phyloP scores from a whole-genome alignment of 2,329 filamentous ascomycete genomes.

The Pseudogymnoascus sp. region DNA sequence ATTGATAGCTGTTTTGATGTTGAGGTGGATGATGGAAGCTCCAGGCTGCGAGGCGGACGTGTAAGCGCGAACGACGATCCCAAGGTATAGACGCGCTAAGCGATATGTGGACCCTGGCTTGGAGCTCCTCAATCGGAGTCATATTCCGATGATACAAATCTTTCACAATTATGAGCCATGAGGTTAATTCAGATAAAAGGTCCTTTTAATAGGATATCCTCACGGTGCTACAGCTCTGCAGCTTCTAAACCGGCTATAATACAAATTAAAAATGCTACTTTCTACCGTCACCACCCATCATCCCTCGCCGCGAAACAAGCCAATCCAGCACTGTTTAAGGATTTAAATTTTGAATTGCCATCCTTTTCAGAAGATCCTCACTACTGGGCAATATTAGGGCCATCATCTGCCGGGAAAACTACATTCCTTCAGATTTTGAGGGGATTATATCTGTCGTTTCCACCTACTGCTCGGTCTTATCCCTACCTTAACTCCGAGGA shows the following conservation, averaged over 20 bases:
- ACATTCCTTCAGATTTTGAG: conserved; percentile 73
- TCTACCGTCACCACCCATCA: conserved; percentile 69
- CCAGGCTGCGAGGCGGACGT: conserved; percentile 15
- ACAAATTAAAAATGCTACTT: conserved; percentile 69
- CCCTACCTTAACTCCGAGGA: conserved; percentile 65
- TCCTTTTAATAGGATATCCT: background rate
- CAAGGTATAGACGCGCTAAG: conserved; percentile 12
- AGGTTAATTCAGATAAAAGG: conserved; percentile 4
- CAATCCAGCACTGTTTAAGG: conserved; percentile 68
- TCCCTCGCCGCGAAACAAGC: conserved; percentile 34
- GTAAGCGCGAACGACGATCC: conserved; percentile 9
- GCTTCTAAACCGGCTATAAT: conserved; percentile 52
- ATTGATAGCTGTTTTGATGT: conserved; percentile 9
- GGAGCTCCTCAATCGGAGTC: conserved; percentile 18
- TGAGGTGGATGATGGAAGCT: conserved; percentile 12
- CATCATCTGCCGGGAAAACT: conserved; percentile 71
- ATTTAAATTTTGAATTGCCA: conserved; percentile 63
- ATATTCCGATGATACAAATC: background rate
- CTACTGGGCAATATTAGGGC: conserved; percentile 79
- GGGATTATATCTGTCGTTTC: conserved; percentile 68
- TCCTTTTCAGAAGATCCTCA: conserved; percentile 44
- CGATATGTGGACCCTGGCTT: conserved; percentile 8
- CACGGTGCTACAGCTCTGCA: background rate
- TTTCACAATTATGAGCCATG: conserved; percentile 5
- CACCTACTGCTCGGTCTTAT: conserved; percentile 67